phyloP scores from a whole-genome alignment of 805 yeast genomes.

The Hanseniaspora mollemarum region DNA sequence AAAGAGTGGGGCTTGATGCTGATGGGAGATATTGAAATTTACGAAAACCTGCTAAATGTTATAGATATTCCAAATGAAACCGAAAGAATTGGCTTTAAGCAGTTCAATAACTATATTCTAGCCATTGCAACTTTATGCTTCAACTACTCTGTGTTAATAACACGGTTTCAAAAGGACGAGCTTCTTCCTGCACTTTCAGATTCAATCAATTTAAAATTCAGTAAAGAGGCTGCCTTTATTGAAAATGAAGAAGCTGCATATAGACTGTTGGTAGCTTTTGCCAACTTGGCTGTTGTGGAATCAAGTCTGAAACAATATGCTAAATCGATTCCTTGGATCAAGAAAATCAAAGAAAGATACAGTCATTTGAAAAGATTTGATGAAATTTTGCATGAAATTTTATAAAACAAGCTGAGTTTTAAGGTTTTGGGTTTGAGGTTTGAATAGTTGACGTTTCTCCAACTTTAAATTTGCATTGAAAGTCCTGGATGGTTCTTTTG shows the following conservation, averaged over 20 bases:
- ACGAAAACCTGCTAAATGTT: constrained; percentile 33
- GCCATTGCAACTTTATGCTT: constrained; percentile 42
- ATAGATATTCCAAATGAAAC: constrained; percentile 24
- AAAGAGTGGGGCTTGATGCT: constrained; percentile 38
- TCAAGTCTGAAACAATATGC: constrained; percentile 26
- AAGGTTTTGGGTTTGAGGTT: too few relatives aligned
- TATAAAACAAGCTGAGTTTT: background rate
- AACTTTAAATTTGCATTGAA: too few relatives aligned
- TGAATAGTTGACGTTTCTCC: too few relatives aligned
- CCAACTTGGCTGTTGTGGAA: constrained; percentile 40
- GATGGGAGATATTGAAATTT: constrained; percentile 29
- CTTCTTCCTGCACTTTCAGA: constrained; percentile 28
- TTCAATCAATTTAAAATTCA: constrained; percentile 25
- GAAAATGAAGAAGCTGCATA: constrained; percentile 56
- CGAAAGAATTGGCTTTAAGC: constrained; percentile 17
- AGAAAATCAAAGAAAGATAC: constrained; percentile 21
- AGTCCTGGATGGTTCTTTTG: too few relatives aligned
- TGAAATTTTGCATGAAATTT: constrained; percentile 20
- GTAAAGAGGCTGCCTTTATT: constrained; percentile 25
- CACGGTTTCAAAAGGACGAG: constrained; percentile 26
- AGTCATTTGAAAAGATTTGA: constrained; percentile 22
- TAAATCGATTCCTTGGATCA: constrained; percentile 27
- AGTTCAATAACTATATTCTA: constrained; percentile 27
- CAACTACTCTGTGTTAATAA: constrained; percentile 36
- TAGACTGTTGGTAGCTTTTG: constrained; percentile 50